Base-by-base conservation (phyloP, 257 asterid genomes). In the Lavandula angustifolia region DNA sequence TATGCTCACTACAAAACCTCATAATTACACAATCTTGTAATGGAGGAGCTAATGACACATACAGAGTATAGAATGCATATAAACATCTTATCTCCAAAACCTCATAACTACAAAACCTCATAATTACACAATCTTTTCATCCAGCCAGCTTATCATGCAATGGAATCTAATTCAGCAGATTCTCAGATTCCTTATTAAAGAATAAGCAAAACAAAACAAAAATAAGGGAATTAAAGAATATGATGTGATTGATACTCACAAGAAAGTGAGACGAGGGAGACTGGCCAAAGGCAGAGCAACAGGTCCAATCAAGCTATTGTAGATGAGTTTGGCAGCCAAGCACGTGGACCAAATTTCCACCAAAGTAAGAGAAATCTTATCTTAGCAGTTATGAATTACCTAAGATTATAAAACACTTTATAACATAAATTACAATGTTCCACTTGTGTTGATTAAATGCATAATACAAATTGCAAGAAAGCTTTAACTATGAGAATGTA, bases 201-300 rank as follows among this genome's bases (percentile, higher is more conserved):
- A 49, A 38, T 48, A 33, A 40, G 55, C 9, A 43, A 46, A 67
- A 32, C 66, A 66, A 68, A 54, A 74, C 41, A 57, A 70, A 74
- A 63, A 49, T 16, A 12, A 48, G 22, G 43, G 53, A 69, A 48
- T 46, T 33, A 46, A 60, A 60, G 49, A 50, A 43, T 50, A 59
- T 51, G 17, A 53, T 17, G 43, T 10, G 66, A 72, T 42, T 33
- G 47, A 58, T 65, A 92, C 98, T 92, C 86, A 92, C 98, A 89
- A 80, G 92, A 92, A 92, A 82, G 96, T 60, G 82, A 92, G 98
- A 14, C 82, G 95, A 72, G 98, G 88, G 41, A 82, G 92, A 74
- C 74, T 83, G 75, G 89, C 84, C 66, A 92, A 73, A 42, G 92
- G 72, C 73, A 72, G 68, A 79, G 98, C 96, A 69, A 92, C 82